These are phyloP conservation scores for Lachnellula occidentalis DNA, from an alignment of 2,329 filamentous ascomycete species.

Conservation along the genomic window DNA sequence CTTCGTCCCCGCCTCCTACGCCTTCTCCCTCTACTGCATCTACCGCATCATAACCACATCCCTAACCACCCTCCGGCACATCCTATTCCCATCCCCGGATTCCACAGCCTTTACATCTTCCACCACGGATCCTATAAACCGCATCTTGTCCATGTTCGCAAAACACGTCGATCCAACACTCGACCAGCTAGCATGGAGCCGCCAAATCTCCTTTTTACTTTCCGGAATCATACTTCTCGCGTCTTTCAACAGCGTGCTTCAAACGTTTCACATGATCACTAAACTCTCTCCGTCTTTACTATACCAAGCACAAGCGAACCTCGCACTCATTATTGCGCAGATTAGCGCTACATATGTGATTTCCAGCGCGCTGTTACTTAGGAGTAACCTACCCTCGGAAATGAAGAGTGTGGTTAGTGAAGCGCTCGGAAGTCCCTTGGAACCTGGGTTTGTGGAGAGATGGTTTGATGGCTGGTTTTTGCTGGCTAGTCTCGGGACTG, in stretches of 20 bases:
- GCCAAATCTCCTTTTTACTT: conserved; percentile 78
- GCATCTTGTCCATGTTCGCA: conserved; percentile 71
- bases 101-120: conserved; percentile 43
- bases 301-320: conserved; percentile 64
- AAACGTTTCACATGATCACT: conserved; percentile 77
- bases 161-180: conserved; percentile 80
- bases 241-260: conserved; percentile 76
- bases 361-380: conserved; percentile 67
- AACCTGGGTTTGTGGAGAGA: conserved; percentile 62
- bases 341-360: conserved; percentile 83
- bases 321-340: conserved; percentile 74
- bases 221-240: conserved; percentile 78
- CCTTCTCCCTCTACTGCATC: conserved; percentile 76
- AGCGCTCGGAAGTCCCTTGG: conserved; percentile 70
- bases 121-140: conserved; percentile 77
- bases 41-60: conserved; percentile 74
- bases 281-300: conserved; percentile 70
- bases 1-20: conserved; percentile 54
- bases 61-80: conserved; percentile 60
- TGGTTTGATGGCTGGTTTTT: conserved; percentile 92
- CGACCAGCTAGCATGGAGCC: conserved; percentile 76
- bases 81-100: conserved; percentile 33
- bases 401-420: conserved; percentile 73
- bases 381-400: conserved; percentile 72
- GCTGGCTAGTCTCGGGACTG: conserved; percentile 59